Percentiles rank a stretch among this genome's conserved stretches.
Conservation (phyloP, 495 filamentous ascomycete species). For the Penicillium pulvis region DNA sequence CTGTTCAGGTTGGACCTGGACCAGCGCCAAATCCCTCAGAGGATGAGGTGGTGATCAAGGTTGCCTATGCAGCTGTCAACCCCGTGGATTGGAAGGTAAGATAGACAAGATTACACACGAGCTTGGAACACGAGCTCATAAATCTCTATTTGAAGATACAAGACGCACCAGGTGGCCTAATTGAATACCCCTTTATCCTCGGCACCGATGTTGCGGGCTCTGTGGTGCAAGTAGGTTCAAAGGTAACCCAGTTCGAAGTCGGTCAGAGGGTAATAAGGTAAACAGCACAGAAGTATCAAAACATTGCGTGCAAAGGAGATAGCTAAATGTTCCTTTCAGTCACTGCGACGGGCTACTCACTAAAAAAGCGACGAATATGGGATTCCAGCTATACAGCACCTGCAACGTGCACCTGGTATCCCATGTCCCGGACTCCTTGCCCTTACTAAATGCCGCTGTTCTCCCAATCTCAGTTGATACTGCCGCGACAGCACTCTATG, state of each 20-base stretch:
- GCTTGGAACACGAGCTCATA: neutral
- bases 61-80: constrained; percentile 24
- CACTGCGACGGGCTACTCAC: constrained; percentile 21
- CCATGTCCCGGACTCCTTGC: constrained; percentile 41
- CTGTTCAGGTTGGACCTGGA: constrained; percentile 14
- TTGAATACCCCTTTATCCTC: constrained; percentile 25
- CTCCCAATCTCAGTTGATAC: constrained; percentile 52
- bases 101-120: neutral
- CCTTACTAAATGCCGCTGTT: constrained; percentile 45
- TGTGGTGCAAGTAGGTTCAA: constrained; percentile 37
- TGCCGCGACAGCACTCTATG: constrained; percentile 48
- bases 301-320: neutral
- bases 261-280: constrained; percentile 49
- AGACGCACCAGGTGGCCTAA: neutral
- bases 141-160: constrained; percentile 4
- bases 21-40: constrained; percentile 19
- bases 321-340: constrained; percentile 5
- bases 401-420: constrained; percentile 24
- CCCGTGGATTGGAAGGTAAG: constrained; percentile 23
- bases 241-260: constrained; percentile 35
- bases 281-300: neutral
- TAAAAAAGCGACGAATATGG: constrained; percentile 25
- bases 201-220: constrained; percentile 47
- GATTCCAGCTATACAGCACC: constrained; percentile 35
- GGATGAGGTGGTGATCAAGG: constrained; percentile 27